Evolutionary conservation across 2,329 filamentous ascomycete genomes (phyloP).

Genomic region (Fusarium sp.): DNA sequence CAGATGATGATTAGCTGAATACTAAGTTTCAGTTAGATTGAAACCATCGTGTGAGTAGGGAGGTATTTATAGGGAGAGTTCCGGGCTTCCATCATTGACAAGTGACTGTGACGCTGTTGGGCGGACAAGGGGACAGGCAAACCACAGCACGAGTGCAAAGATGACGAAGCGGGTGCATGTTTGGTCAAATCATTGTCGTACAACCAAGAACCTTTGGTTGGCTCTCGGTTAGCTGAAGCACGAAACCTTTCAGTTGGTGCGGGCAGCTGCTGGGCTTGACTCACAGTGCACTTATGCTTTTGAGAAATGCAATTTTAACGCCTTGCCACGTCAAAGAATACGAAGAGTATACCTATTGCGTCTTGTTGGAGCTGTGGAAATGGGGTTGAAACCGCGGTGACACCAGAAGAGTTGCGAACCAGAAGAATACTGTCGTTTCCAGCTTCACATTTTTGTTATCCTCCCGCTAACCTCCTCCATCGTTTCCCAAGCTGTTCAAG

Average conservation of each 20-base stretch:
- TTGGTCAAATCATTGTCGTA: background rate
- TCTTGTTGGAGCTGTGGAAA: background rate
- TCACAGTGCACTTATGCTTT: background rate
- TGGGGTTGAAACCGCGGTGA: background rate
- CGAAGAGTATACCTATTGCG: conserved; percentile 11
- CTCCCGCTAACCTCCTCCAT: background rate
- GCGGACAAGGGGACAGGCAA: background rate
- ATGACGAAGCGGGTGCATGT: background rate
- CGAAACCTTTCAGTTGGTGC: background rate
- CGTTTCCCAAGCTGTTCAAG: background rate
- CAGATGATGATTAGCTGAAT: background rate
- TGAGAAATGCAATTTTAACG: background rate
- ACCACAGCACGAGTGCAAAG: background rate
- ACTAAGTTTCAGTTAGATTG: background rate
- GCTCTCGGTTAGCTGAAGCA: conserved; percentile 8
- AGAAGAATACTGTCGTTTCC: background rate
- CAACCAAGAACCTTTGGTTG: conserved; percentile 4
- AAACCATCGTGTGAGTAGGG: background rate
- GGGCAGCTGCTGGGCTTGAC: background rate
- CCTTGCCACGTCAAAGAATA: conserved; percentile 8
- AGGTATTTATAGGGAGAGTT: too few relatives aligned
- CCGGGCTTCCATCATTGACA: too few relatives aligned
- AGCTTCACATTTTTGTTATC: background rate
- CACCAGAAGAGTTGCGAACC: conserved; percentile 18
- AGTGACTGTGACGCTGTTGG: background rate